These are phyloP conservation scores for Sugiyamaella sp. DNA, from an alignment of 1,139 yeast species.

Conservation along the genomic window DNA sequence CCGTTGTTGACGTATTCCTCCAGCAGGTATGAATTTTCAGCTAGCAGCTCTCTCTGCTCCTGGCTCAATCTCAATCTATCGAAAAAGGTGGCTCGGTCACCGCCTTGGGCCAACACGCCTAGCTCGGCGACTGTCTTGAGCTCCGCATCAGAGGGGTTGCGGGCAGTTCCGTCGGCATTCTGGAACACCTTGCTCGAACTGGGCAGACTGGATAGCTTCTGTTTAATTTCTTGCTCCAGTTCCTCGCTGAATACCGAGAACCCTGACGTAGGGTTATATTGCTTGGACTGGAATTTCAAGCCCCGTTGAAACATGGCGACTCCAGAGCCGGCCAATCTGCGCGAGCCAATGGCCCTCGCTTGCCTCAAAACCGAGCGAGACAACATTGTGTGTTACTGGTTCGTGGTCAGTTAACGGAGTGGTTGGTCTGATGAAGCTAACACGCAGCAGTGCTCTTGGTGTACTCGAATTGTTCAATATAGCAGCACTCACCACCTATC, in stretches of 20 bases:
- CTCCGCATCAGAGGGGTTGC: slow-evolving; percentile 72
- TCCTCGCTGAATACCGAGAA: slow-evolving; percentile 36
- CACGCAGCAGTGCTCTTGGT: no score
- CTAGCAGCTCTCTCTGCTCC: slow-evolving; percentile 60
- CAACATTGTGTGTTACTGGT: slow-evolving; percentile 12
- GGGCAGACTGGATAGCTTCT: slow-evolving; percentile 38
- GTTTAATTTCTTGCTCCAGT: slow-evolving; percentile 39
- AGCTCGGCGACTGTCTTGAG: slow-evolving; percentile 74
- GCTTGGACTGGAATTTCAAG: slow-evolving; percentile 29
- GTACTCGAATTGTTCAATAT: not conserved
- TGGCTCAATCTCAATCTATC: slow-evolving; percentile 60
- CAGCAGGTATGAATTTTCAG: slow-evolving; percentile 67
- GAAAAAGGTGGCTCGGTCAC: slow-evolving; percentile 63
- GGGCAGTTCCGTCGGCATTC: slow-evolving; percentile 76
- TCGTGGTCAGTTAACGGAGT: not conserved
- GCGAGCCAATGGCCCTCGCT: slow-evolving; percentile 16
- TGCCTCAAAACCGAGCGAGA: slow-evolving; percentile 19
- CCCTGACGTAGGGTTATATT: slow-evolving; percentile 31
- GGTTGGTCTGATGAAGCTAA: not conserved
- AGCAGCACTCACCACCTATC: not conserved
- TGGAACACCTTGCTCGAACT: slow-evolving; percentile 53
- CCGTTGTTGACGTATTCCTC: slow-evolving; percentile 58
- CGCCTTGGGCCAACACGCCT: slow-evolving; percentile 57
- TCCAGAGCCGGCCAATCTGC: slow-evolving; percentile 2
- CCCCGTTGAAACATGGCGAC: slow-evolving; percentile 21